Evolutionary conservation across 2,329 filamentous ascomycete genomes (phyloP).

Genomic region (Clarireedia homoeocarpa): DNA sequence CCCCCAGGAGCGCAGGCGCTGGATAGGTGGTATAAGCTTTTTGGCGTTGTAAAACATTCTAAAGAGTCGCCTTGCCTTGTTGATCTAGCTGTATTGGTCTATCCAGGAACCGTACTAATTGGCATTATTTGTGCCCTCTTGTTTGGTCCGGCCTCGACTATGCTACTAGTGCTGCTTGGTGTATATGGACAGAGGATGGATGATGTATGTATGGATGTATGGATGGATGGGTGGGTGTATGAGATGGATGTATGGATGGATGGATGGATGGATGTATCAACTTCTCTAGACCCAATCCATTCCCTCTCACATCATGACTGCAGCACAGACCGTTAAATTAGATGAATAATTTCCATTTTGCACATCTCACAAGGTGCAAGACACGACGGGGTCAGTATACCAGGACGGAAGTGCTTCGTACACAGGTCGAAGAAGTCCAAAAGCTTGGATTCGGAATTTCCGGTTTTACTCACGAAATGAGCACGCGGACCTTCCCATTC

Average conservation of each 20-base stretch:
- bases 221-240: neutral
- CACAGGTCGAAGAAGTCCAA: too few relatives aligned
- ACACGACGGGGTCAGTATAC: too few relatives aligned
- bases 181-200: too few relatives aligned
- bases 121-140: too few relatives aligned
- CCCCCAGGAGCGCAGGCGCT: neutral
- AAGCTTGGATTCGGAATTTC: too few relatives aligned
- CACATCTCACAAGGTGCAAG: neutral
- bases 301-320: conserved; percentile 1
- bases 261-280: neutral
- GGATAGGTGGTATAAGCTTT: neutral
- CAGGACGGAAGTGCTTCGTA: too few relatives aligned
- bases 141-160: too few relatives aligned
- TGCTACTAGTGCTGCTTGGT: too few relatives aligned
- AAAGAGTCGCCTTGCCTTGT: neutral
- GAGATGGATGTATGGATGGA: neutral
- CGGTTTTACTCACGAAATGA: too few relatives aligned
- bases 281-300: conserved; percentile 8
- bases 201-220: neutral
- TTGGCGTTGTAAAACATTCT: neutral
- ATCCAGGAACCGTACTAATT: too few relatives aligned
- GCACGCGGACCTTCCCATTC: too few relatives aligned
- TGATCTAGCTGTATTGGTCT: neutral
- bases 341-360: neutral
- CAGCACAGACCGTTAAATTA: conserved; percentile 4